A percentile compares a stretch with the other conserved stretches of the same genome.
Evolutionary conservation across 305 asterid species (phyloP).

Genomic region (Solanum hybrid): DNA sequence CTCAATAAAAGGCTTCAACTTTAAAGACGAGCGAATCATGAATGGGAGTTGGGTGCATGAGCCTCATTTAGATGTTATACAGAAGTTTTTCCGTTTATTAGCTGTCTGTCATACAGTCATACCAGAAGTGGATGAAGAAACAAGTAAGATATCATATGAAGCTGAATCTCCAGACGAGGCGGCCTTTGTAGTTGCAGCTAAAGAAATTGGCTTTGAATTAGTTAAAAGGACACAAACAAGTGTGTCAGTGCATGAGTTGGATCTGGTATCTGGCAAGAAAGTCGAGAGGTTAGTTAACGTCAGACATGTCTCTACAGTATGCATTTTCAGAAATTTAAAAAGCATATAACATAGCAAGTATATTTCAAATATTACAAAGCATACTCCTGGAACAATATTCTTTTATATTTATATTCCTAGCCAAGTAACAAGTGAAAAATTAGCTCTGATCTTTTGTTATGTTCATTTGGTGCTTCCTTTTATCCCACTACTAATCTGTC

Average conservation of each 20-base stretch:
- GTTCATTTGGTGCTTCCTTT: background rate
- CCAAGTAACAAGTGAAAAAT: background rate
- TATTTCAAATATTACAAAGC: background rate
- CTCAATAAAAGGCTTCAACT: slow-evolving; percentile 67
- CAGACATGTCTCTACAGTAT: background rate
- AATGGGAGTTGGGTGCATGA: slow-evolving; percentile 71
- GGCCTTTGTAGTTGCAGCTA: slow-evolving; percentile 87
- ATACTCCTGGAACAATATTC: background rate
- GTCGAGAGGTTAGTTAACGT: slow-evolving; percentile 51
- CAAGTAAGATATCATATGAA: slow-evolving; percentile 59
- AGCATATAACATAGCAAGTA: background rate
- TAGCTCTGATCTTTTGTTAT: background rate
- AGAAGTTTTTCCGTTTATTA: slow-evolving; percentile 59
- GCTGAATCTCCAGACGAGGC: slow-evolving; percentile 98
- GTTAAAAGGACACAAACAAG: slow-evolving; percentile 59
- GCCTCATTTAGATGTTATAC: slow-evolving; percentile 43
- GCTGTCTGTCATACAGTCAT: slow-evolving; percentile 89
- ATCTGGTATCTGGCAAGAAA: slow-evolving; percentile 47
- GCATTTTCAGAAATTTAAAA: background rate
- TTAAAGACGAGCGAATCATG: slow-evolving; percentile 60
- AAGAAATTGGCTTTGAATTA: slow-evolving; percentile 88
- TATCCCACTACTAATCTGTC: background rate
- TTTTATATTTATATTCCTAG: background rate
- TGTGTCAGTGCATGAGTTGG: slow-evolving; percentile 58
- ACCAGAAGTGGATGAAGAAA: slow-evolving; percentile 67